Percentiles rank a stretch among this genome's conserved stretches.
These are phyloP conservation scores for Colletotrichum spaethianum DNA, from an alignment of 2,329 filamentous ascomycete species.

Conservation along the genomic window DNA sequence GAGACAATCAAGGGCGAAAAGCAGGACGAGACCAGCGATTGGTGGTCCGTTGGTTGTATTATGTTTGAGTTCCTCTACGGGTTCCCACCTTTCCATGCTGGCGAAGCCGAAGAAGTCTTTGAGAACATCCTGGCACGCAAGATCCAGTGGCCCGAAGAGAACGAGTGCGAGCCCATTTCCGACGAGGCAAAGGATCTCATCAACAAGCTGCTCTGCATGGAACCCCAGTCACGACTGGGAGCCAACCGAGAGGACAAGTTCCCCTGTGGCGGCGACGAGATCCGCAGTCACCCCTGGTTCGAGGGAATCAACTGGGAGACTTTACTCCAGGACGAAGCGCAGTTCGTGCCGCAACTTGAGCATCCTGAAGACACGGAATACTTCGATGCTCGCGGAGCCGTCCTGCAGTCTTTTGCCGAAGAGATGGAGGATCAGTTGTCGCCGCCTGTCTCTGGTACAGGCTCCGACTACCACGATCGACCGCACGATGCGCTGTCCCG, in stretches of 20 bases:
- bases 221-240: slow-evolving; percentile 86
- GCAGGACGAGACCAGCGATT: slow-evolving; percentile 98
- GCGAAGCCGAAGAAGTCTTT: slow-evolving; percentile 92
- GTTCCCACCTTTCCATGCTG: slow-evolving; percentile 92
- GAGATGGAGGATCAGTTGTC: slow-evolving; percentile 93
- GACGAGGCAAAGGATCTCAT: slow-evolving; percentile 94
- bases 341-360: slow-evolving; percentile 92
- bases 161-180: slow-evolving; percentile 81
- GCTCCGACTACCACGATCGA: slow-evolving; percentile 85
- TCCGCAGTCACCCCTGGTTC: slow-evolving; percentile 92
- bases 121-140: slow-evolving; percentile 93
- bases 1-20: slow-evolving; percentile 96
- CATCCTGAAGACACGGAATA: slow-evolving; percentile 99
- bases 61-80: slow-evolving; percentile 97
- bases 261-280: slow-evolving; percentile 88
- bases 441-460: slow-evolving; percentile 77
- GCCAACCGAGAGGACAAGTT: slow-evolving; percentile 89
- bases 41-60: slow-evolving; percentile 99
- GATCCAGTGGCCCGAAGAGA: slow-evolving; percentile 92
- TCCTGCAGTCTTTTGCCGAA: slow-evolving; percentile 91
- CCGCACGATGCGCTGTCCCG: slow-evolving; percentile 95
- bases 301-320: slow-evolving; percentile 89
- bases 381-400: slow-evolving; percentile 93
- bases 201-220: slow-evolving; percentile 88
- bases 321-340: slow-evolving; percentile 92